Percentiles rank a stretch among this genome's conserved stretches.
phyloP scores from a whole-genome alignment of 2,329 filamentous ascomycete genomes.

The Fusarium temperatum region DNA sequence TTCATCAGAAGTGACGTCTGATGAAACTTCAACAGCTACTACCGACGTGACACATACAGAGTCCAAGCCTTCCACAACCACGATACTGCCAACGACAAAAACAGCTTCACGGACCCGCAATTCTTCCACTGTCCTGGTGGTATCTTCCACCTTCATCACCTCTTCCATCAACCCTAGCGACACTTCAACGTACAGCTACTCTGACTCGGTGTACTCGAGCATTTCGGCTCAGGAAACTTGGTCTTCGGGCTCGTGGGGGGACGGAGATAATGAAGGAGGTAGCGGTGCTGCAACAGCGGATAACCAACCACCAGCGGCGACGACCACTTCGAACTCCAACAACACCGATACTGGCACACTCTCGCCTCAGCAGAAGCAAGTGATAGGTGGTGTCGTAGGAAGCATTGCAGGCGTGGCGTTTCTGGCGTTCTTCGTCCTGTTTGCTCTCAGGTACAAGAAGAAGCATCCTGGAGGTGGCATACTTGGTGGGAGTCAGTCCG shows the following conservation, averaged over 20 bases:
- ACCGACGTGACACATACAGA: slow-evolving; percentile 17
- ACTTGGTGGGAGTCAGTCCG: slow-evolving; percentile 52
- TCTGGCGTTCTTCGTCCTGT: slow-evolving; percentile 62
- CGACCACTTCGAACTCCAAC: slow-evolving; percentile 30
- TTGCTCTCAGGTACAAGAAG: slow-evolving; percentile 66
- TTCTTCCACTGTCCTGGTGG: slow-evolving; percentile 33
- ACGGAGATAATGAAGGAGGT: slow-evolving; percentile 19
- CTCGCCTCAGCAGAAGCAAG: slow-evolving; percentile 48
- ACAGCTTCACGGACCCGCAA: slow-evolving; percentile 18
- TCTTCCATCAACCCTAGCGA: slow-evolving; percentile 26
- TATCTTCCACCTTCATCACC: slow-evolving; percentile 29
- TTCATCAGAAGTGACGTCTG: slow-evolving; percentile 21
- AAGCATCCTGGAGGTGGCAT: slow-evolving; percentile 55
- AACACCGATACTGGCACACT: slow-evolving; percentile 37
- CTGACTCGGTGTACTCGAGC: slow-evolving; percentile 38
- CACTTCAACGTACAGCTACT: slow-evolving; percentile 27
- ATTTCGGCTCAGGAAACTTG: slow-evolving; percentile 38
- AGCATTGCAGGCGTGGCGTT: slow-evolving; percentile 67
- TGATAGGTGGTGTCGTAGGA: slow-evolving; percentile 67
- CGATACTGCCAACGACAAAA: slow-evolving; percentile 18
- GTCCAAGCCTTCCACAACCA: slow-evolving; percentile 11
- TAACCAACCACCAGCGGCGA: slow-evolving; percentile 34
- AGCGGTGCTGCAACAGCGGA: slow-evolving; percentile 28
- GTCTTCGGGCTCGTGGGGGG: slow-evolving; percentile 33
- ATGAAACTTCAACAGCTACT: slow-evolving; percentile 18